Evolutionary conservation across 768 basidiomycete species (phyloP).

Genomic region (Fomitopsis serialis): DNA sequence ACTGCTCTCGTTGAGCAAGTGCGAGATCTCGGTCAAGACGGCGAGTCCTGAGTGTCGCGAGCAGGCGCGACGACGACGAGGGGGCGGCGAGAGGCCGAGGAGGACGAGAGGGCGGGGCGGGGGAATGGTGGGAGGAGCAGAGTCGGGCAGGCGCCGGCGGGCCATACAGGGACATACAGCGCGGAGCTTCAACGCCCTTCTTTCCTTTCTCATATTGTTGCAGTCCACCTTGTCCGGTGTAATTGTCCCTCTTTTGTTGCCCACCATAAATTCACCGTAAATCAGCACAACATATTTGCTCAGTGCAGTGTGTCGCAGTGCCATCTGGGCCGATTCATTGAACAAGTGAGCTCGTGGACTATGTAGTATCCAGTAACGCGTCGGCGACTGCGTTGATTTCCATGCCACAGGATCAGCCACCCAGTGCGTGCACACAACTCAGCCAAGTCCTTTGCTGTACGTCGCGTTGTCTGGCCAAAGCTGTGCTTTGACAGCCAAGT

Average conservation of each 20-base stretch:
- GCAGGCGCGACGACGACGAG: constrained; percentile 10
- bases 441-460: neutral
- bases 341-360: too few species aligned
- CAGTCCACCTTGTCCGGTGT: neutral
- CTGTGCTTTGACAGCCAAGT: neutral
- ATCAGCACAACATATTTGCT: neutral
- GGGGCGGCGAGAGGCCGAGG: constrained; percentile 8
- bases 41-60: neutral
- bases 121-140: constrained; percentile 21
- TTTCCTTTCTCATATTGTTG: neutral
- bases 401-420: neutral
- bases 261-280: neutral
- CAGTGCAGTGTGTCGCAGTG: too few species aligned
- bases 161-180: constrained; percentile 19
- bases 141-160: constrained; percentile 16
- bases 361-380: too few species aligned
- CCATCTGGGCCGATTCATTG: too few species aligned
- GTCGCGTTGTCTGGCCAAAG: neutral
- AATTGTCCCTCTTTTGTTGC: neutral
- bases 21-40: neutral
- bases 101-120: constrained; percentile 18
- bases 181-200: constrained; percentile 16
- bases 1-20: neutral
- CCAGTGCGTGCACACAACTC: neutral
- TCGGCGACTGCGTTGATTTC: neutral